Percentiles rank a stretch among this genome's conserved stretches.
Evolutionary conservation across 495 filamentous ascomycete species (phyloP).

Genomic region (Podospora pseudocomata): DNA sequence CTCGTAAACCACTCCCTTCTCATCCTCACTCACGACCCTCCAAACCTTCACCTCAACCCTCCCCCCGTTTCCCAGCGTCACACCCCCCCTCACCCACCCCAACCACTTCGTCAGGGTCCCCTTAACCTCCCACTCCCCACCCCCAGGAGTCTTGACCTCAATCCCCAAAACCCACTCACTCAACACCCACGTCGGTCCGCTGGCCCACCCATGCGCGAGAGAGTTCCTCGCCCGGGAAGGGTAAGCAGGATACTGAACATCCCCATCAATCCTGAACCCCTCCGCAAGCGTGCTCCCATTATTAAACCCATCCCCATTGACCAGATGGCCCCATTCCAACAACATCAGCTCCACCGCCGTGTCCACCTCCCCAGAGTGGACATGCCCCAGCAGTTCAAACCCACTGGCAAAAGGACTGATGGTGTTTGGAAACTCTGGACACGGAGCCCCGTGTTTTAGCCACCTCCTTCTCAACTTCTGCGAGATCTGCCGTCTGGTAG

Average conservation of each 20-base stretch:
- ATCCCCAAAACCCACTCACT: constrained; percentile 54
- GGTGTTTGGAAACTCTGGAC: constrained; percentile 55
- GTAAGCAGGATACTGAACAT: constrained; percentile 57
- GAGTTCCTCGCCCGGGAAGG: constrained; percentile 47
- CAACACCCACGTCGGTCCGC: constrained; percentile 55
- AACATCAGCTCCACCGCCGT: constrained; percentile 56
- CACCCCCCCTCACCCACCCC: constrained; percentile 51
- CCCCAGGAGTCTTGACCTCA: constrained; percentile 44
- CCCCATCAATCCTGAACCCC: constrained; percentile 54
- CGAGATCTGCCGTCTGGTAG: constrained; percentile 32
- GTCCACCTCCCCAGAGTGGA: constrained; percentile 41
- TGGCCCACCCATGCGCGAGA: constrained; percentile 61
- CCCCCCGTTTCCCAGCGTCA: constrained; percentile 48
- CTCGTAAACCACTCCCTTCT: constrained; percentile 37
- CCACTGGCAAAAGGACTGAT: constrained; percentile 60
- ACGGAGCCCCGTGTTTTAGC: constrained; percentile 56
- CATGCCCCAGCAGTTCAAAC: constrained; percentile 60
- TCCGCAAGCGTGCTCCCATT: constrained; percentile 56
- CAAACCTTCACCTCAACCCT: constrained; percentile 44
- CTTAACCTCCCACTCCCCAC: constrained; percentile 49
- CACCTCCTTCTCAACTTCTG: constrained; percentile 49
- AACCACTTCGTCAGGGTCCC: constrained; percentile 52
- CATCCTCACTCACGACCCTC: constrained; percentile 14
- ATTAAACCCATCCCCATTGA: constrained; percentile 58
- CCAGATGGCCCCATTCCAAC: constrained; percentile 59